Conservation (phyloP, 805 yeast genomes). For the Saccharomycopsis malanga region DNA sequence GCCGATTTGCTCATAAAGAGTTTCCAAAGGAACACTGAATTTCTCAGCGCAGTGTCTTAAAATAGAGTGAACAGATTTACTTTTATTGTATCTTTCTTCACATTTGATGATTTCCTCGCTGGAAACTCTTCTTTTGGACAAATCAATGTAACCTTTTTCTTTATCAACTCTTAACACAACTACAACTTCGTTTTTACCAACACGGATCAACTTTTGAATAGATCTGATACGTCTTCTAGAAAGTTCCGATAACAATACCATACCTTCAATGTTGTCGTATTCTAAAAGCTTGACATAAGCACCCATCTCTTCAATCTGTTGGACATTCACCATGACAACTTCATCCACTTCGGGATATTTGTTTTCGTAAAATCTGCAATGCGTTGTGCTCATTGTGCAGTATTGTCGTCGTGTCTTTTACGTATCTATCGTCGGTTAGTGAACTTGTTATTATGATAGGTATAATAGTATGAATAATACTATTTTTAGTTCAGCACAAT, state of each 20-base stretch:
- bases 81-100: constrained; percentile 94
- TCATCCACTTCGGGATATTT: constrained; percentile 98
- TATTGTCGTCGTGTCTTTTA: not conserved
- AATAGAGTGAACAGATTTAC: constrained; percentile 97
- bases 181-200: constrained; percentile 96
- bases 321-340: constrained; percentile 98
- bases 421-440: not conserved
- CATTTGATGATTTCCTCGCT: constrained; percentile 95
- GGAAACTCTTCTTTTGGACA: constrained; percentile 96
- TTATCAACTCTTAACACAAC: constrained; percentile 97
- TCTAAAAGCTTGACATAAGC: constrained; percentile 94
- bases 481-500: not conserved
- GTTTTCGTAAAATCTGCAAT: constrained; percentile 96
- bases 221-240: constrained; percentile 98
- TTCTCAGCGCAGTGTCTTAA: constrained; percentile 98
- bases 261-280: constrained; percentile 97
- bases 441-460: not conserved
- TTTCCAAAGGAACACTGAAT: constrained; percentile 80
- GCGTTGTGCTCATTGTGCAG: constrained; percentile 70
- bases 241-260: constrained; percentile 91
- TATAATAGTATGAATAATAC: not conserved
- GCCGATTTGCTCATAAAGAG: constrained; percentile 79
- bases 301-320: constrained; percentile 98
- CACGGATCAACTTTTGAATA: constrained; percentile 94
- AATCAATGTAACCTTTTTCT: constrained; percentile 96